A percentile compares a stretch with the other conserved stretches of the same genome.
These are phyloP conservation scores for Mortierella sp. DNA, from an alignment of 371 early-diverging fungal species.

Conservation along the genomic window DNA sequence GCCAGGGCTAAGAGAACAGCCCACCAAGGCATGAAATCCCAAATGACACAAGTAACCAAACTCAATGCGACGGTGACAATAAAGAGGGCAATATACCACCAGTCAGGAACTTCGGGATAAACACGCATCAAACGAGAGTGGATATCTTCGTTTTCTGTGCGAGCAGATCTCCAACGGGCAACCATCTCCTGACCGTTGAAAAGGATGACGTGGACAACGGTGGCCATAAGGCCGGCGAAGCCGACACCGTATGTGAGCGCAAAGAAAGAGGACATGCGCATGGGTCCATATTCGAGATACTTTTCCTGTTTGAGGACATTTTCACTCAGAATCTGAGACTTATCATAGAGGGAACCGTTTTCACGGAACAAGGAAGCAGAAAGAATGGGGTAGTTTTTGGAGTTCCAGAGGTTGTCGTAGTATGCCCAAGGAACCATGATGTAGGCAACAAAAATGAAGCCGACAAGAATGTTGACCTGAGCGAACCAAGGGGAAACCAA, in stretches of 20 bases:
- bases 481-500: constrained; percentile 54
- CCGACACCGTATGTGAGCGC: constrained; percentile 60
- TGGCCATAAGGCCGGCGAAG: constrained; percentile 61
- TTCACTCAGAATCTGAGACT: constrained; percentile 24
- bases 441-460: constrained; percentile 43
- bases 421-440: constrained; percentile 51
- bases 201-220: constrained; percentile 72
- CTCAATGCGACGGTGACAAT: constrained; percentile 54
- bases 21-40: constrained; percentile 66
- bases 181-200: constrained; percentile 75
- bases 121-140: constrained; percentile 78
- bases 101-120: constrained; percentile 74
- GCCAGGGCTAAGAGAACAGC: constrained; percentile 63
- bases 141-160: constrained; percentile 72
- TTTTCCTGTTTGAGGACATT: constrained; percentile 57
- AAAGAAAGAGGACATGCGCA: constrained; percentile 69
- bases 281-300: constrained; percentile 65
- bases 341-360: constrained; percentile 23
- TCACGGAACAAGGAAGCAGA: constrained; percentile 26
- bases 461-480: constrained; percentile 51
- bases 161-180: constrained; percentile 67
- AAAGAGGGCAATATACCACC: constrained; percentile 66
- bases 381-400: constrained; percentile 45
- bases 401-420: constrained; percentile 48
- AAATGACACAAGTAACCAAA: constrained; percentile 61